Evolutionary conservation across 352 stramenopile species (phyloP).

Genomic region (Phytopythium vexans): DNA sequence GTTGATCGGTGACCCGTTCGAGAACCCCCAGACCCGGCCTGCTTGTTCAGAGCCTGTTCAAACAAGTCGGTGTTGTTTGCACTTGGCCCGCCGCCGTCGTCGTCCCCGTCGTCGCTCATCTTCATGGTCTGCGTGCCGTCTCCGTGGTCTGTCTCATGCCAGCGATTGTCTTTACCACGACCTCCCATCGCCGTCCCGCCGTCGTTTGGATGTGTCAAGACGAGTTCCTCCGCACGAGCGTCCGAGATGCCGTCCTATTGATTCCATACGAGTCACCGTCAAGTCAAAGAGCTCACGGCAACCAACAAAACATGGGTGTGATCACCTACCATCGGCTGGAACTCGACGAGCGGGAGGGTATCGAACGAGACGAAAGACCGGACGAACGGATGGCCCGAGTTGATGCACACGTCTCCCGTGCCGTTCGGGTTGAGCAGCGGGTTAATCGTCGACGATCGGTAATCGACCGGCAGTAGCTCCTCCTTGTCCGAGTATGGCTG

Average conservation of each 20-base stretch:
- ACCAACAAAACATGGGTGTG: conserved; percentile 7
- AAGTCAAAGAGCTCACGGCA: background rate
- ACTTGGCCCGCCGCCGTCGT: conserved; percentile 27
- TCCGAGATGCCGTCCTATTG: conserved; percentile 63
- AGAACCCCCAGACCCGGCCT: conserved; percentile 33
- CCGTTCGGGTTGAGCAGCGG: conserved; percentile 89
- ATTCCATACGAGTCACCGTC: conserved; percentile 6
- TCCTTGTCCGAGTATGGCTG: conserved; percentile 92
- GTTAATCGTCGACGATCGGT: conserved; percentile 92
- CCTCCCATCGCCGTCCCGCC: background rate
- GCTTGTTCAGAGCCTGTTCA: conserved; percentile 83
- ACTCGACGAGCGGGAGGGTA: conserved; percentile 94
- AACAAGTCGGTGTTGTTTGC: conserved; percentile 50
- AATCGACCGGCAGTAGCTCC: conserved; percentile 93
- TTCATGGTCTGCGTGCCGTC: conserved; percentile 79
- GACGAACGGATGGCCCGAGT: conserved; percentile 93
- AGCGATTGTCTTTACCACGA: conserved; percentile 22
- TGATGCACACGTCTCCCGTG: conserved; percentile 89
- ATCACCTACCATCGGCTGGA: conserved; percentile 64
- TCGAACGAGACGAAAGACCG: conserved; percentile 95
- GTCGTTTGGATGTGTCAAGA: conserved; percentile 60
- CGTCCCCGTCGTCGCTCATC: conserved; percentile 52
- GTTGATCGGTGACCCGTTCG: conserved; percentile 40
- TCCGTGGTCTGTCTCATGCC: conserved; percentile 60
- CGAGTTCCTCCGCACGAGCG: conserved; percentile 80